Evolutionary conservation across 2,329 filamentous ascomycete genomes (phyloP).

Genomic region (Trichophyton mentagrophytes): DNA sequence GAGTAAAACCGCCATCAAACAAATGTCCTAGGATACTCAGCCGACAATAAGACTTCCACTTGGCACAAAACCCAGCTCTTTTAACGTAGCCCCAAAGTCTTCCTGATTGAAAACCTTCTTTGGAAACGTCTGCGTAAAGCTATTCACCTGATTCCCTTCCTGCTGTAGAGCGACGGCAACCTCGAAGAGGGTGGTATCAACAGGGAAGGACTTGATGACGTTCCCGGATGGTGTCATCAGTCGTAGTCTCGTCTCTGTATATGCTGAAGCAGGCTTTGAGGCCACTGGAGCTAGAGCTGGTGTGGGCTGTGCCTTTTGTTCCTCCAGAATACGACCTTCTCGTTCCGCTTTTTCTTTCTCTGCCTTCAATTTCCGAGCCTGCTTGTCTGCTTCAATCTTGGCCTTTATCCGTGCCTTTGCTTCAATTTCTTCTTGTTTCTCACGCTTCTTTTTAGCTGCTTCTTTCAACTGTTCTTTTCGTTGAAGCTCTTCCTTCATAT

Average conservation of each 20-base stretch:
- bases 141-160: constrained; percentile 58
- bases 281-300: constrained; percentile 37
- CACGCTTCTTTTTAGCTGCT: constrained; percentile 68
- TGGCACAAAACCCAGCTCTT: constrained; percentile 80
- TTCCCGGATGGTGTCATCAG: constrained; percentile 66
- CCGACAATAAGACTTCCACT: constrained; percentile 75
- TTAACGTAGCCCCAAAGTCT: constrained; percentile 83
- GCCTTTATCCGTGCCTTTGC: constrained; percentile 83
- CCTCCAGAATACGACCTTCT: constrained; percentile 52
- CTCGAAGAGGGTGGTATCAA: constrained; percentile 86
- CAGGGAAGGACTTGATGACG: constrained; percentile 74
- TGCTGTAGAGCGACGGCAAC: constrained; percentile 62
- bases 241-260: constrained; percentile 68
- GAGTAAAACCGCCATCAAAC: background rate
- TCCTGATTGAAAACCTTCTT: constrained; percentile 60
- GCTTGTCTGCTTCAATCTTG: constrained; percentile 90
- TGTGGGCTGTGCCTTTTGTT: constrained; percentile 33
- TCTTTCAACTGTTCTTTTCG: constrained; percentile 89
- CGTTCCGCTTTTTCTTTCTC: constrained; percentile 74
- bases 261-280: constrained; percentile 53
- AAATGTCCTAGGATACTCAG: constrained; percentile 17
- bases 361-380: constrained; percentile 70
- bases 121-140: constrained; percentile 78
- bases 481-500: constrained; percentile 76
- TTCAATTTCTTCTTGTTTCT: constrained; percentile 74